Evolutionary conservation across 768 basidiomycete genomes (phyloP).

Genomic region (Sporobolomyces roseus): DNA sequence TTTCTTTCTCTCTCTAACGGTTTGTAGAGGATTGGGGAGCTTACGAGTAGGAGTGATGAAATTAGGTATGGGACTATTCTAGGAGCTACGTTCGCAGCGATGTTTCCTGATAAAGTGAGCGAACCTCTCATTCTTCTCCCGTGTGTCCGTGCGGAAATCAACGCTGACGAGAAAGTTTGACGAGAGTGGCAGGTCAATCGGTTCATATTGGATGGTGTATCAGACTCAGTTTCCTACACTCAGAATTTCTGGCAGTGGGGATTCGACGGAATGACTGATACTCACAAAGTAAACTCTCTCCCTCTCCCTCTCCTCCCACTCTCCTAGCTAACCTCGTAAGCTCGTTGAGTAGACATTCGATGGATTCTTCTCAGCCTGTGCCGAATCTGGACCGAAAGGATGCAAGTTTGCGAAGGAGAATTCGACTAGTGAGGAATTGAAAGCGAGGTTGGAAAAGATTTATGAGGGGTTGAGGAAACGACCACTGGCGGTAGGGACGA

Average conservation of each 20-base stretch:
- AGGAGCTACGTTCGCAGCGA: conserved; percentile 41
- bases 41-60: not conserved
- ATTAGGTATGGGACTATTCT: conserved; percentile 44
- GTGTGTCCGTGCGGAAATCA: not conserved
- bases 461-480: conserved; percentile 4
- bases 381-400: conserved; percentile 21
- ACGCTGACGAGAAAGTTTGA: too few relatives aligned
- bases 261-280: conserved; percentile 21
- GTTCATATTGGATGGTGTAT: conserved; percentile 36
- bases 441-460: not conserved
- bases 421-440: conserved; percentile 19
- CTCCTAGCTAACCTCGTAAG: not conserved
- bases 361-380: conserved; percentile 39
- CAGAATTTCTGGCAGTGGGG: conserved; percentile 32
- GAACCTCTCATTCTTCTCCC: not conserved
- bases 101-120: conserved; percentile 43
- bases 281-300: conserved; percentile 17
- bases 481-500: conserved; percentile 26
- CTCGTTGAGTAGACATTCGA: conserved; percentile 7
- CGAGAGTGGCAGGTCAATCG: conserved; percentile 3
- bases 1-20: not conserved
- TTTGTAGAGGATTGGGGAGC: too few relatives aligned
- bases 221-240: conserved; percentile 18
- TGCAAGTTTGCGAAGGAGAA: conserved; percentile 25
- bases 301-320: not conserved